Evolutionary conservation across 2,329 filamentous ascomycete genomes (phyloP).

Genomic region (Xylaria sp.): DNA sequence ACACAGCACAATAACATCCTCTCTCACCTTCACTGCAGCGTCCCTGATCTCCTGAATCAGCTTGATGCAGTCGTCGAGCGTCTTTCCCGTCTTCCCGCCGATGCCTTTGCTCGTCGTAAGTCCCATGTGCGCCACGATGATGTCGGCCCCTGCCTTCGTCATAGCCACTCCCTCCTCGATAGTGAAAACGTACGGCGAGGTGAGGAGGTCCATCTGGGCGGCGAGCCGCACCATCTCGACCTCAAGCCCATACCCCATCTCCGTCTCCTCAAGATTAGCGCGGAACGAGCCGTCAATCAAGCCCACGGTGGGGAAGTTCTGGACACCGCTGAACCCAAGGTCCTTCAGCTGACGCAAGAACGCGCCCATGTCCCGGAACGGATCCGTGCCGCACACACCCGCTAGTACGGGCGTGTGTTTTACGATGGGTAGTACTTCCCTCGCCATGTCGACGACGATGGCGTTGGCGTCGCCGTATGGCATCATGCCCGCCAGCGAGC

Average conservation of each 20-base stretch:
- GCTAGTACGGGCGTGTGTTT: conserved; percentile 73
- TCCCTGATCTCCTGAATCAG: conserved; percentile 73
- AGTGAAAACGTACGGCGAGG: conserved; percentile 77
- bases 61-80: conserved; percentile 71
- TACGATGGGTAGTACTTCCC: conserved; percentile 74
- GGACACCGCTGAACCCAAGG: conserved; percentile 74
- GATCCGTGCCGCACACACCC: conserved; percentile 77
- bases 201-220: conserved; percentile 69
- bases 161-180: conserved; percentile 70
- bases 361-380: conserved; percentile 69
- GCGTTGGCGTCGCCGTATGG: conserved; percentile 78
- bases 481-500: conserved; percentile 76
- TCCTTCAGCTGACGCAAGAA: conserved; percentile 71
- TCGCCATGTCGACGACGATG: conserved; percentile 76
- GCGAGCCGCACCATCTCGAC: conserved; percentile 74
- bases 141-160: conserved; percentile 72
- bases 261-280: conserved; percentile 75
- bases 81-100: conserved; percentile 70
- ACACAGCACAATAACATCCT: conserved; percentile 73
- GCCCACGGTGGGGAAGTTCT: conserved; percentile 80
- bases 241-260: conserved; percentile 74
- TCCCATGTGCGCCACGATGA: conserved; percentile 76
- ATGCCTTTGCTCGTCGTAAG: conserved; percentile 73
- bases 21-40: conserved; percentile 64
- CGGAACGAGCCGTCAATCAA: conserved; percentile 76